A percentile compares a stretch with the other conserved stretches of the same genome.
These are phyloP conservation scores for Colletotrichum trifolii DNA, from an alignment of 2,329 filamentous ascomycete species.

Conservation along the genomic window DNA sequence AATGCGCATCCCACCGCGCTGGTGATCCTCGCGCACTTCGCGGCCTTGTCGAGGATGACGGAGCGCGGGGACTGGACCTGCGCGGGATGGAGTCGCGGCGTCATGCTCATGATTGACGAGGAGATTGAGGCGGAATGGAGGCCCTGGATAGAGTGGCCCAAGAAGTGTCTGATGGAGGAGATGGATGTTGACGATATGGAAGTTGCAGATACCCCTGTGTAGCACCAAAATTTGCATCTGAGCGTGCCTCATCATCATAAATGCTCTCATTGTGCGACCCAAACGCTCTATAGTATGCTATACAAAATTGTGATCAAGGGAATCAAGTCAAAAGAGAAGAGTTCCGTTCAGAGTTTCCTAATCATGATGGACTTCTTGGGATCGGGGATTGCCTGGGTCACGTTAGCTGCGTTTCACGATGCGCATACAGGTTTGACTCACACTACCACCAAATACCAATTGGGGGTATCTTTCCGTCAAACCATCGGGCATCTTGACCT, in stretches of 20 bases:
- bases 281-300: too few relatives aligned
- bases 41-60: constrained; percentile 7
- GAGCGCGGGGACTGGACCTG: constrained; percentile 28
- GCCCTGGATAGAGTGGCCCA: constrained; percentile 38
- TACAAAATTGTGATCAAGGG: too few relatives aligned
- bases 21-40: constrained; percentile 16
- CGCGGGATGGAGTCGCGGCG: constrained; percentile 35
- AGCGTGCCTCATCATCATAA: neutral
- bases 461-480: constrained; percentile 24
- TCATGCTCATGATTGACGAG: constrained; percentile 34
- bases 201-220: constrained; percentile 13
- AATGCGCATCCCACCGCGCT: constrained; percentile 30
- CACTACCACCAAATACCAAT: constrained; percentile 8
- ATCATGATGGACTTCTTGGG: constrained; percentile 28
- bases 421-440: neutral
- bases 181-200: constrained; percentile 38
- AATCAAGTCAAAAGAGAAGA: too few relatives aligned
- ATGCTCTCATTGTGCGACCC: neutral
- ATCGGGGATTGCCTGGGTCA: constrained; percentile 8
- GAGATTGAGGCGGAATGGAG: constrained; percentile 29
- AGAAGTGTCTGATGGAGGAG: constrained; percentile 31
- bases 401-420: constrained; percentile 5
- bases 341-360: constrained; percentile 16
- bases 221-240: too few relatives aligned
- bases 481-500: constrained; percentile 28